Conservation (phyloP, 768 basidiomycete species). For the Pleurotus pulmonarius region DNA sequence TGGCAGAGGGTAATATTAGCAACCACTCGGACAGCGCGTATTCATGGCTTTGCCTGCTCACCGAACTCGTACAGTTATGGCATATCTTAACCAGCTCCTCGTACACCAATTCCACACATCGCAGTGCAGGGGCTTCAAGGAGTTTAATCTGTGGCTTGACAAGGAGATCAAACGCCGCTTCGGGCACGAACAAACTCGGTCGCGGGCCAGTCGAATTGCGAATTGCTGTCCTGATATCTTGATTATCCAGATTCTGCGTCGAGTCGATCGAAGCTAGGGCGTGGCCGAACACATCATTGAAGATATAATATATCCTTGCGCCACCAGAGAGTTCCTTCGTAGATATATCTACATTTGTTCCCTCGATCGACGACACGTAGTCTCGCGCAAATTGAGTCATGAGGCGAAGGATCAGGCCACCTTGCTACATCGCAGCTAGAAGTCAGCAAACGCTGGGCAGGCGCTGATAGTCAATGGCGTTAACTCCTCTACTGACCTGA, state of each 20-base stretch:
- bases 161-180: slow-evolving; percentile 92
- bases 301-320: slow-evolving; percentile 98
- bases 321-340: slow-evolving; percentile 98
- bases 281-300: slow-evolving; percentile 95
- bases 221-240: slow-evolving; percentile 97
- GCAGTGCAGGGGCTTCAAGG: slow-evolving; percentile 87
- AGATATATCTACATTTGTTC: slow-evolving; percentile 92
- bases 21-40: not conserved
- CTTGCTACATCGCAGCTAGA: slow-evolving; percentile 50
- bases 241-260: slow-evolving; percentile 84
- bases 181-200: slow-evolving; percentile 95
- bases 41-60: slow-evolving; percentile 32
- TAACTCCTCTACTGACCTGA: slow-evolving; percentile 41
- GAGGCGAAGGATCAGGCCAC: slow-evolving; percentile 84
- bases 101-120: slow-evolving; percentile 97
- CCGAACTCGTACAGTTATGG: slow-evolving; percentile 92
- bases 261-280: slow-evolving; percentile 90
- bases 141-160: slow-evolving; percentile 99
- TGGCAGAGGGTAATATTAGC: not conserved
- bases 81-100: slow-evolving; percentile 99
- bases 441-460: too few relatives aligned
- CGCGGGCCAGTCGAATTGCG: slow-evolving; percentile 97
- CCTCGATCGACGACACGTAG: slow-evolving; percentile 96
- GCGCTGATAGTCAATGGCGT: not conserved
- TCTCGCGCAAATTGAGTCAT: slow-evolving; percentile 99